Percentiles rank a stretch among this genome's conserved stretches.
Evolutionary conservation across 306 rosid genomes (phyloP).

Genomic region (Lathyrus aphaca): DNA sequence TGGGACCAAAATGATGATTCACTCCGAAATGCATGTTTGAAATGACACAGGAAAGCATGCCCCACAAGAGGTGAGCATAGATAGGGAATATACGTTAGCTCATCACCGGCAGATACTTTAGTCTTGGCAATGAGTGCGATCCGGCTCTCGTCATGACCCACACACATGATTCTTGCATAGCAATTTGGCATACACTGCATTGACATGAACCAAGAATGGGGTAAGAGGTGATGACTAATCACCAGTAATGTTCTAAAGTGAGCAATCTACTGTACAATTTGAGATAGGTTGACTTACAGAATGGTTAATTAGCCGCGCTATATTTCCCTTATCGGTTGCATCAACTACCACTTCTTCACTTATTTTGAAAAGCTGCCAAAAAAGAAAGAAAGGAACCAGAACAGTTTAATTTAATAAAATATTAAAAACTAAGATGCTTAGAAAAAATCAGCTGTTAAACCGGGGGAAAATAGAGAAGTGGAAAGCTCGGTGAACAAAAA

Average conservation of each 20-base stretch:
- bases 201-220: conserved; percentile 26
- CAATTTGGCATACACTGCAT: conserved; percentile 90
- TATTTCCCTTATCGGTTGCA: conserved; percentile 91
- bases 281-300: conserved; percentile 60
- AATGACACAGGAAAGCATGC: conserved; percentile 18
- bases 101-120: conserved; percentile 70
- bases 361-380: conserved; percentile 80
- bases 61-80: conserved; percentile 9
- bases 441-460: conserved; percentile 5
- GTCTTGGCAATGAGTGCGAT: conserved; percentile 87
- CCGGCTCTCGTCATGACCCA: conserved; percentile 83
- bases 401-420: conserved; percentile 13
- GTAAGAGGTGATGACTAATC: conserved; percentile 10
- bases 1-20: background rate
- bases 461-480: background rate
- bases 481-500: background rate
- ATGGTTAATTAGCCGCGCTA: conserved; percentile 90
- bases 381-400: conserved; percentile 17
- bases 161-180: conserved; percentile 93
- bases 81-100: conserved; percentile 66
- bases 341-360: conserved; percentile 92
- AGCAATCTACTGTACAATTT: conserved; percentile 10
- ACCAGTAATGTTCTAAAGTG: background rate
- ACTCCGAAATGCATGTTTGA: conserved; percentile 33
- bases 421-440: conserved; percentile 10